Base-by-base conservation (phyloP, 208 protist genomes). In the Crithidia bombi region DNA sequence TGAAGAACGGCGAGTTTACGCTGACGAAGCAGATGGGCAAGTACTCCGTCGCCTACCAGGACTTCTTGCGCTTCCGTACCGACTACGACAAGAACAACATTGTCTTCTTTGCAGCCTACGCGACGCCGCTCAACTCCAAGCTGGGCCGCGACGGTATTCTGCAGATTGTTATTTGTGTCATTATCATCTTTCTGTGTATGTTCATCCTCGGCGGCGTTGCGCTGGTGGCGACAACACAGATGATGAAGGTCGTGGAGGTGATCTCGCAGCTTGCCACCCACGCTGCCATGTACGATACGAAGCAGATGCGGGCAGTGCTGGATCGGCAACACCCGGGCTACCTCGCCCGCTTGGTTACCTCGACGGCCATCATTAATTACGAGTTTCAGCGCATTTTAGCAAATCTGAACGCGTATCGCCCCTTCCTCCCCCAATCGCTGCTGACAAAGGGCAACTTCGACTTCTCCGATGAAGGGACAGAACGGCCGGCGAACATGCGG, bases 391-490 rank as follows among this genome's bases (percentile, higher is more conserved):
- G 67, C 51, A 86, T 90, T 54, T 43, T 86, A 3, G 32, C 73
- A 12, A 90, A 90, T 58, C 75, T 90, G 1, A 79, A 75, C 23
- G 65, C 72, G 7, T 86, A 90, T 64, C 80, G 81, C 11, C 75
- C 81, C 25, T 90, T 90, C 58, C 64, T 90, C 28, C 84, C 84
- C 4, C 80, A 82, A 61, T 75, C 84, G 47, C 72, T 90, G 41
- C 75, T 90, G 19, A 73, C 74, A 17, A 75, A 63, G 15, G 47
- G 69, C 39, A 68, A 68, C 61, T 62, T 46, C 52, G 33, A 57
- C 61, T 74, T 73, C 28, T 46, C 49, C 11, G 69, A 68, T 32
- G 69, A 50, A n/a, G 17, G 49, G 19, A 49, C 23, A 19, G 44
- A 64, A 11, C 52, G 32, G 43, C 30, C 52, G 6, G 33, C 38